A percentile compares a stretch with the other conserved stretches of the same genome.
Evolutionary conservation across 176 grass and related monocot genomes (phyloP).

Genomic region (Lolium multiflorum): DNA sequence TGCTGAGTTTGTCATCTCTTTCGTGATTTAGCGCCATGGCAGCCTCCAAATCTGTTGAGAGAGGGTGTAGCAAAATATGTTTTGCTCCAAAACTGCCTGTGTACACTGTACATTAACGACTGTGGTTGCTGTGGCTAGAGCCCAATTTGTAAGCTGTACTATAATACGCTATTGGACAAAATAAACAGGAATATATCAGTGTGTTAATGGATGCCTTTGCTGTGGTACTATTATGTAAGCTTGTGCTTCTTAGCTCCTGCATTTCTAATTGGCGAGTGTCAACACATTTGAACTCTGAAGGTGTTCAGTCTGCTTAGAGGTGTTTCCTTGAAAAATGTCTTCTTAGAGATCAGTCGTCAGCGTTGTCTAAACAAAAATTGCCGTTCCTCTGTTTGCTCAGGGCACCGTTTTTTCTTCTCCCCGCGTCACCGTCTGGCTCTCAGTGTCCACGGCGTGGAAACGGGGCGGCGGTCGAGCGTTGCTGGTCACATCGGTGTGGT

Average conservation of each 20-base stretch:
- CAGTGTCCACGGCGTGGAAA: background rate
- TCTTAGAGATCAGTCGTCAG: background rate
- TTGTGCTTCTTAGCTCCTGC: background rate
- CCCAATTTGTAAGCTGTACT: conserved; percentile 41
- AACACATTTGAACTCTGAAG: background rate
- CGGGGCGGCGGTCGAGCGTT: background rate
- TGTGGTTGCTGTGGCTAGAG: conserved; percentile 43
- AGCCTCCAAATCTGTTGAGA: conserved; percentile 38
- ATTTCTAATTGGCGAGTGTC: background rate
- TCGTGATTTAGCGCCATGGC: conserved; percentile 45
- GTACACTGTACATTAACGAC: conserved; percentile 31
- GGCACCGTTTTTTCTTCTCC: background rate
- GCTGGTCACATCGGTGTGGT: background rate
- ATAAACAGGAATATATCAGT: conserved; percentile 39
- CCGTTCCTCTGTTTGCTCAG: background rate
- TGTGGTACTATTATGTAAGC: background rate
- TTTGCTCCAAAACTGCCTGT: conserved; percentile 34
- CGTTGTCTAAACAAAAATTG: background rate
- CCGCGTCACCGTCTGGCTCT: conserved; percentile 5
- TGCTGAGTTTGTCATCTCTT: conserved; percentile 43
- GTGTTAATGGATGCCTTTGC: conserved; percentile 15
- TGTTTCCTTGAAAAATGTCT: too few relatives aligned
- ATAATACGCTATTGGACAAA: conserved; percentile 32
- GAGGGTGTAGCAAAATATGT: conserved; percentile 21
- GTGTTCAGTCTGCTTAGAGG: background rate